Conservation (phyloP, 495 filamentous ascomycete genomes). For the Wilcoxina mikolae region DNA sequence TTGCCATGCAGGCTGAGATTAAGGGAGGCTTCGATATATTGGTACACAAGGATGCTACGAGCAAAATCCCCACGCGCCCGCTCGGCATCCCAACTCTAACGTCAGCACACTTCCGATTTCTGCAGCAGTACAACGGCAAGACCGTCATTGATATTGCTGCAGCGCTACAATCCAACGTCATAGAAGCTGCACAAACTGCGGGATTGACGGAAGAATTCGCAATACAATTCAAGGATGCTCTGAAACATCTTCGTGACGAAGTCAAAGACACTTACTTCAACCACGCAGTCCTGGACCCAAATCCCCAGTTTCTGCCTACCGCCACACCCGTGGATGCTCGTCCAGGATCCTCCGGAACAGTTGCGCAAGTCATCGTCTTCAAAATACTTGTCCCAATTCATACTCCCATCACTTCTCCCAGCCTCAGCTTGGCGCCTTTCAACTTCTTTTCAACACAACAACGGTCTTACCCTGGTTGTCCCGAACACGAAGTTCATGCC, state of each 20-base stretch:
- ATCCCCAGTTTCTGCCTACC: slow-evolving; percentile 2
- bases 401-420: not conserved
- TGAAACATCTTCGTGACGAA: not conserved
- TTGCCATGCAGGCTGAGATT: slow-evolving; percentile 53
- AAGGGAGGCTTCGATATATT: slow-evolving; percentile 58
- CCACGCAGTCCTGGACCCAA: not conserved
- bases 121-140: slow-evolving; percentile 1
- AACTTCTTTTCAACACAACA: slow-evolving; percentile 21
- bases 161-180: not conserved
- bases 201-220: not conserved
- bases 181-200: not conserved
- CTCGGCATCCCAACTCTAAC: not conserved
- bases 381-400: not conserved
- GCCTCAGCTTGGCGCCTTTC: slow-evolving; percentile 14
- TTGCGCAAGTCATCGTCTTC: slow-evolving; percentile 19
- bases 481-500: slow-evolving; percentile 22
- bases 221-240: not conserved
- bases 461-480: slow-evolving; percentile 19
- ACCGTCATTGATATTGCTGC: not conserved
- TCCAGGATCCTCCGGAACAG: not conserved
- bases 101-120: not conserved
- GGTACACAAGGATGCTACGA: slow-evolving; percentile 31
- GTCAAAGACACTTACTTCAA: not conserved
- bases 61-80: not conserved
- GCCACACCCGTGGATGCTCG: not conserved